Base-by-base conservation (phyloP, 2,329 filamentous ascomycete genomes). In the Cadophora malorum region DNA sequence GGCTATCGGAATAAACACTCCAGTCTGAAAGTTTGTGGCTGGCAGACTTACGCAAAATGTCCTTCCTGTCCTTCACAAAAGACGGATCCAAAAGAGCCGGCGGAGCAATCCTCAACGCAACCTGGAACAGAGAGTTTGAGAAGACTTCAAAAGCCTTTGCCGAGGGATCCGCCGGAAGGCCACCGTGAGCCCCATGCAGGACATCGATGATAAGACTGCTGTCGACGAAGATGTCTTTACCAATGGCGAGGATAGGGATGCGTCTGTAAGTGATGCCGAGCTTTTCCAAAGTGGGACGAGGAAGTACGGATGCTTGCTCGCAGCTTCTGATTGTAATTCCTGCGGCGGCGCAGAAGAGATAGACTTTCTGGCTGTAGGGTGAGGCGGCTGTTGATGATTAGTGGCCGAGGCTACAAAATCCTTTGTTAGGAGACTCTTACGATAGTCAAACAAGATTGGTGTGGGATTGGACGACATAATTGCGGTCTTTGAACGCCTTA, bases 81-180 rank as follows among this genome's bases (percentile, higher is more conserved):
- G 23, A 49, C 7, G 60, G 45, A 14, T 52, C 60, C 16, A 50
- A 7, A 25, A 49, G 45, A 33, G 41, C 60, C 10, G 23, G 60
- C 16, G 60, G 60, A 16, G 25, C 25, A 19, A 50, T 50, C 21
- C 25, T 49, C 19, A 63, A 16, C 23, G 45, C 60, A 12, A 49
- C 45, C 12, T 49, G 41, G 12, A 63, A 52, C 23, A 63, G 60
- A n/a, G 60, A 63, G 23, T 35, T 23, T 6, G 21, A 21, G n/a
- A 63, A 63, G 60, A 63, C 45, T 41, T 63, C 60, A 41, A 49
- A 63, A 23, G 60, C 45, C 25, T 63, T 63, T 5, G 60, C 25
- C 7, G 23, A 45, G 1, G 60, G 41, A 16, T 49, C 45, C 10
- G 28, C 25, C 14, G 28, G 14, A 16, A 49, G 41, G 8, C 19